Percentiles rank a stretch among this genome's conserved stretches.
Conservation (phyloP, 2,329 filamentous ascomycete species). For the Aspergillus sp. region DNA sequence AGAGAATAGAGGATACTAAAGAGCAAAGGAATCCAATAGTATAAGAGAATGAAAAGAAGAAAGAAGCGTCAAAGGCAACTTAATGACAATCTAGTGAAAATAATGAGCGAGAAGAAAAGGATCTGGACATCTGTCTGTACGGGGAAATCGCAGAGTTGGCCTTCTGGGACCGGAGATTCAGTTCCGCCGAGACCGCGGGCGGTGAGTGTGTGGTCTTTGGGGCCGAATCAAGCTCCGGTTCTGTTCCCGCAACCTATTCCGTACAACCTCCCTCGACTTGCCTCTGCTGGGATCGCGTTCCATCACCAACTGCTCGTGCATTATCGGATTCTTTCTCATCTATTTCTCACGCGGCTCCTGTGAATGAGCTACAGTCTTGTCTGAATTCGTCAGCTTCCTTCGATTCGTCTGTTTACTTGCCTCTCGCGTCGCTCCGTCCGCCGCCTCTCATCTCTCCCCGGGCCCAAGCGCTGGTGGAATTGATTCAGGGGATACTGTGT, state of each 20-base stretch:
- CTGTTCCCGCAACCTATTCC: slow-evolving; percentile 10
- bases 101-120: neutral
- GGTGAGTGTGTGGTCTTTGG: slow-evolving; percentile 10
- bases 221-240: slow-evolving; percentile 11
- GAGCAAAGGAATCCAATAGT: neutral
- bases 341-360: neutral
- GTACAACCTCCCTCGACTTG: slow-evolving; percentile 7
- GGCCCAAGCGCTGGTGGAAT: slow-evolving; percentile 3
- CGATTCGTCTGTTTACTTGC: neutral
- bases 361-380: neutral
- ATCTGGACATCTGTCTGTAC: slow-evolving; percentile 1
- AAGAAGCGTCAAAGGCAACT: neutral
- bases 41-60: neutral
- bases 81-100: too few relatives aligned
- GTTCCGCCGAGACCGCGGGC: slow-evolving; percentile 14
- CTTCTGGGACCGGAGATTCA: slow-evolving; percentile 13
- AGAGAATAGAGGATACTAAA: neutral
- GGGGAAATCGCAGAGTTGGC: slow-evolving; percentile 11
- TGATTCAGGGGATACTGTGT: slow-evolving; percentile 13
- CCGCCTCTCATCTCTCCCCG: neutral
- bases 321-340: neutral
- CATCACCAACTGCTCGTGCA: neutral
- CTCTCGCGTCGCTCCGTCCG: neutral
- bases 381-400: neutral
- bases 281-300: neutral